Base-by-base conservation (phyloP, 139 green algal species). In the Dunaliella primolecta region DNA sequence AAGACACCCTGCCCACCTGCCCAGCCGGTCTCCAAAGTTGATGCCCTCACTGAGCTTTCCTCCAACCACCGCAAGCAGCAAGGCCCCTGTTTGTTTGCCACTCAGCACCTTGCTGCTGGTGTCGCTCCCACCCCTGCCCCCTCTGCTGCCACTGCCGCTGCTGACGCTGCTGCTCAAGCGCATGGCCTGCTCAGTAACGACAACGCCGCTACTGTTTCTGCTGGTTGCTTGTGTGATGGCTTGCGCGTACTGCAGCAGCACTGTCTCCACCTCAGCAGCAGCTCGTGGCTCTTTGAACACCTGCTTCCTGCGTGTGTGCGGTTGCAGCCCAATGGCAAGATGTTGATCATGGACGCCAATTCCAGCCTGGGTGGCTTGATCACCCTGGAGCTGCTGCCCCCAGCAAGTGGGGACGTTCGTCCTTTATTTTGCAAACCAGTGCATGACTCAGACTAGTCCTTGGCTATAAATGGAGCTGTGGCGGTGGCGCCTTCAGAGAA, bases 21-120 rank as follows among this genome's bases (percentile, higher is more conserved):
- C 97, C 75, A 99, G 92, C 1, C 92, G 93, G 86, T 99, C 96
- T 1, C 94, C 97, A 92, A 99, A 99, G 91, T 99, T 99, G 92
- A 99, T 99, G 3, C 97, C 97, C 83, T 99, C 97, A 3, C 93
- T 94, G 85, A 99, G 92, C 86, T 98, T 98, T 33, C 92, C 97
- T 2, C 97, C 97, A 38, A 99, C 93, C 75, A 99, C 97, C 77
- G 91, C 96, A 81, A 99, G 88, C 85, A 99, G 84, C 46, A 99
- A 33, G 2, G 96, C 96, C 1, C 96, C 95, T 21, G 71, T n/a
- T n/a, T 55, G 20, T n/a, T n/a, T n/a, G n/a, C n/a, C n/a, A n/a
- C n/a, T n/a, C n/a, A n/a, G n/a, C n/a, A n/a, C n/a, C 21, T 15
- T 25, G 36, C 70, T 46, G 35, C 37, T 79, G 24, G 33, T 71